A percentile compares a stretch with the other conserved stretches of the same genome.
phyloP scores from a whole-genome alignment of 768 basidiomycete species.

The Serendipita sp. region DNA sequence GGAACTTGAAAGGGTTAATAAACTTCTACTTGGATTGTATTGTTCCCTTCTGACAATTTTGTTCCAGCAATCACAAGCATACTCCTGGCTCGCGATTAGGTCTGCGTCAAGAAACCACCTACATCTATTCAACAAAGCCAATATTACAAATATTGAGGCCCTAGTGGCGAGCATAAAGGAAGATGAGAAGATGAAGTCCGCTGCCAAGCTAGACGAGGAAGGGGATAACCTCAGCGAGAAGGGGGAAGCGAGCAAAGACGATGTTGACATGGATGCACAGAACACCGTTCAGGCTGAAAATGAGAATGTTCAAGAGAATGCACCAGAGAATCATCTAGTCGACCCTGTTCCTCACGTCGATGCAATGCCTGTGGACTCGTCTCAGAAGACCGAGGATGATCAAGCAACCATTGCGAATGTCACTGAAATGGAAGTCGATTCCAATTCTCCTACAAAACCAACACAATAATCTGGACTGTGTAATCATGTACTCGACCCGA shows the following conservation, averaged over 20 bases:
- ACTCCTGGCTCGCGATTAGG: constrained; percentile 70
- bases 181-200: constrained; percentile 17
- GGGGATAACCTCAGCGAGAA: not conserved
- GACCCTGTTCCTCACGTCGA: not conserved
- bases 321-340: not conserved
- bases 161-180: constrained; percentile 25
- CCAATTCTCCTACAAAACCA: not conserved
- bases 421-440: not conserved
- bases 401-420: not conserved
- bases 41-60: not conserved
- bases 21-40: constrained; percentile 8
- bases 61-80: constrained; percentile 53
- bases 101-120: constrained; percentile 56
- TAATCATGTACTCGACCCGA: no score
- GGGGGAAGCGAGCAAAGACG: not conserved
- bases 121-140: constrained; percentile 62
- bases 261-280: not conserved
- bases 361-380: not conserved
- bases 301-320: not conserved
- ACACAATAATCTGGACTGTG: no score
- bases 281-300: not conserved
- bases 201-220: not conserved
- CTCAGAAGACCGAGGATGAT: not conserved
- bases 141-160: constrained; percentile 52
- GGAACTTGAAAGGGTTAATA: constrained; percentile 44